A percentile compares a stretch with the other conserved stretches of the same genome.
Evolutionary conservation across 2,329 filamentous ascomycete genomes (phyloP).

Genomic region (Hypoxylon sp.): DNA sequence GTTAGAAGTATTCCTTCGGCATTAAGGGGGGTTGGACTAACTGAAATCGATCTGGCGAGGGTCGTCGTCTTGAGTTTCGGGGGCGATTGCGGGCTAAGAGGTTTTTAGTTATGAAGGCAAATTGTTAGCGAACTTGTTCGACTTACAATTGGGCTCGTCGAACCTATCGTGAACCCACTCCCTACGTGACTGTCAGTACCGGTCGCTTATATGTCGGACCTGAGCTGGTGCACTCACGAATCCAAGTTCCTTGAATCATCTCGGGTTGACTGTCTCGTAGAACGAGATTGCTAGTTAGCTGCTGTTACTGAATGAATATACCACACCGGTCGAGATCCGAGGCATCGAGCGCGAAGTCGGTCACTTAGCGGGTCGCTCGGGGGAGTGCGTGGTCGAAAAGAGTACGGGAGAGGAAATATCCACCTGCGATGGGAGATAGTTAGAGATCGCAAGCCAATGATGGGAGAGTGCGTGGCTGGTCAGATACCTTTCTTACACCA

Average conservation of each 20-base stretch:
- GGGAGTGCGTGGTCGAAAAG: conserved; percentile 48
- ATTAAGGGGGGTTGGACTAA: conserved; percentile 27
- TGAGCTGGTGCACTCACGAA: conserved; percentile 65
- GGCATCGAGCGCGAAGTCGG: conserved; percentile 53
- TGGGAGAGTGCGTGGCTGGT: conserved; percentile 28
- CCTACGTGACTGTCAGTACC: conserved; percentile 59
- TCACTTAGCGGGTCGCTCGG: conserved; percentile 48
- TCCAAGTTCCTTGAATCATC: conserved; percentile 76
- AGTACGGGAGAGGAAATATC: conserved; percentile 51
- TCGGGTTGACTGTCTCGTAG: conserved; percentile 61
- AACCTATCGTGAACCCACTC: conserved; percentile 97
- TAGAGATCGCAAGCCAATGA: conserved; percentile 48
- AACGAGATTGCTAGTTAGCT: conserved; percentile 65
- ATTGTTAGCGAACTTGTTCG: background rate
- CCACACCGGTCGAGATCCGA: conserved; percentile 54
- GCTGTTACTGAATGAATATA: conserved; percentile 56
- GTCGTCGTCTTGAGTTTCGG: conserved; percentile 51
- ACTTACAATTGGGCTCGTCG: conserved; percentile 74
- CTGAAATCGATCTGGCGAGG: conserved; percentile 55
- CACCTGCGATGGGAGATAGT: conserved; percentile 46
- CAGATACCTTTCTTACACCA: conserved; percentile 94
- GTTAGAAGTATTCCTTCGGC: conserved; percentile 34
- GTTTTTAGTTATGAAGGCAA: conserved; percentile 12
- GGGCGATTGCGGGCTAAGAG: conserved; percentile 45
- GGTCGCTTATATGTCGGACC: background rate